Evolutionary conservation across 768 basidiomycete species (phyloP).

Genomic region (Auricularia heimuer): DNA sequence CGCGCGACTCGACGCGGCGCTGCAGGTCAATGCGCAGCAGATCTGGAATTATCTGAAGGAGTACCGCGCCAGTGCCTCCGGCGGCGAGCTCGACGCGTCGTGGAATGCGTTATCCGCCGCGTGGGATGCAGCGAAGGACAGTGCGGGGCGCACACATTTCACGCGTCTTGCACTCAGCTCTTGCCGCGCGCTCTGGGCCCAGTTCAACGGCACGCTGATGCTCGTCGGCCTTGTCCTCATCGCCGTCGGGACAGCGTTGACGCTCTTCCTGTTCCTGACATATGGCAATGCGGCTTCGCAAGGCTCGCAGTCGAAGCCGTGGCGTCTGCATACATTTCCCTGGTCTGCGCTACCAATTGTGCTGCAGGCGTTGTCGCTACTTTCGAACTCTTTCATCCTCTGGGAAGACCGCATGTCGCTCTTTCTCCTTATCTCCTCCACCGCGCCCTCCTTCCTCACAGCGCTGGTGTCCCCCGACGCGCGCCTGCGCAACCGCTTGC

Average conservation of each 20-base stretch:
- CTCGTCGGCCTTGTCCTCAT: constrained; percentile 58
- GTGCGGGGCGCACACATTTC: constrained; percentile 32
- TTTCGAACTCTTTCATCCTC: constrained; percentile 94
- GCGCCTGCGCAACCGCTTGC: constrained; percentile 63
- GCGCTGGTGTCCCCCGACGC: constrained; percentile 48
- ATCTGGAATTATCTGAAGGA: constrained; percentile 65
- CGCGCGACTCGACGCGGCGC: constrained; percentile 44
- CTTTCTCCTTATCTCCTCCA: constrained; percentile 60
- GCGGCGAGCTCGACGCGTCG: constrained; percentile 59
- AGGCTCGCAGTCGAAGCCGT: background rate
- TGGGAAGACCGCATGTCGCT: constrained; percentile 87
- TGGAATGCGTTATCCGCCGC: constrained; percentile 43
- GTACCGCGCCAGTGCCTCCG: constrained; percentile 62
- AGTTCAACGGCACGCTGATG: constrained; percentile 79
- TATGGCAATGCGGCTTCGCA: too few species aligned
- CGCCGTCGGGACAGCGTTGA: constrained; percentile 41
- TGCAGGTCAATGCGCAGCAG: constrained; percentile 64
- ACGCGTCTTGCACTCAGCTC: constrained; percentile 51
- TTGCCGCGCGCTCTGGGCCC: constrained; percentile 88
- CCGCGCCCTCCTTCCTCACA: constrained; percentile 48
- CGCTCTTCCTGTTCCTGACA: constrained; percentile 41
- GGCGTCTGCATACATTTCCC: background rate
- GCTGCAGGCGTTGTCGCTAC: constrained; percentile 67
- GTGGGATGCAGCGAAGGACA: constrained; percentile 29
- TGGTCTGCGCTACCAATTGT: constrained; percentile 37